Conservation (phyloP, 805 yeast species). For the Candida verbasci region DNA sequence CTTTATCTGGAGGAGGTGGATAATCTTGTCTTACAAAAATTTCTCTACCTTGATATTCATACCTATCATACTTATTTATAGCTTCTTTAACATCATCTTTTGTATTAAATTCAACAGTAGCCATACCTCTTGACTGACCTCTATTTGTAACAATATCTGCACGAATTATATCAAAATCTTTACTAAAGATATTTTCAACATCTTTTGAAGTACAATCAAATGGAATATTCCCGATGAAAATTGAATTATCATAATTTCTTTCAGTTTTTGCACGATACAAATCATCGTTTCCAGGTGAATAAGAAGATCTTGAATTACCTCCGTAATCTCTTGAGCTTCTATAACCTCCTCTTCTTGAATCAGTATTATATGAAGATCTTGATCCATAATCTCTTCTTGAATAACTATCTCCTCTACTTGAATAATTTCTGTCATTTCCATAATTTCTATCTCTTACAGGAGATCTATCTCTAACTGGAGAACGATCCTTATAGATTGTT, state of each 20-base stretch:
- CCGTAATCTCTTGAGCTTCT: constrained; percentile 21
- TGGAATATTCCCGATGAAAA: constrained; percentile 73
- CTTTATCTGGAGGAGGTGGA: constrained; percentile 70
- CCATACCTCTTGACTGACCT: constrained; percentile 86
- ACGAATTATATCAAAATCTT: constrained; percentile 51
- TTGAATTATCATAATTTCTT: constrained; percentile 63
- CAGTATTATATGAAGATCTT: constrained; percentile 5
- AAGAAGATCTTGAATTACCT: constrained; percentile 11
- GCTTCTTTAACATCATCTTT: constrained; percentile 68
- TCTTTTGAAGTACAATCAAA: constrained; percentile 58
- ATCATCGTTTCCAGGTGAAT: constrained; percentile 19
- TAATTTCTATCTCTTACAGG: constrained; percentile 6
- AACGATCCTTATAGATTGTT: constrained; percentile 29
- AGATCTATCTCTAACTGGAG: constrained; percentile 29
- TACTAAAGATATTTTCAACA: constrained; percentile 55
- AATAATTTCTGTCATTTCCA: background rate
- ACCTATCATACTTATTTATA: constrained; percentile 63
- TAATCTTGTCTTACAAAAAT: constrained; percentile 89
- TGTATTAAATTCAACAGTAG: constrained; percentile 77
- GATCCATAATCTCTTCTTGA: constrained; percentile 15
- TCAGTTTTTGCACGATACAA: constrained; percentile 28
- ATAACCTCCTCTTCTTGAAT: constrained; percentile 15
- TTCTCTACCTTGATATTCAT: constrained; percentile 64
- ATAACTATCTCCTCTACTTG: constrained; percentile 5
- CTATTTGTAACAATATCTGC: constrained; percentile 79